Conservation (phyloP, 78 protist genomes). For the Creolimax fragrantissima region DNA sequence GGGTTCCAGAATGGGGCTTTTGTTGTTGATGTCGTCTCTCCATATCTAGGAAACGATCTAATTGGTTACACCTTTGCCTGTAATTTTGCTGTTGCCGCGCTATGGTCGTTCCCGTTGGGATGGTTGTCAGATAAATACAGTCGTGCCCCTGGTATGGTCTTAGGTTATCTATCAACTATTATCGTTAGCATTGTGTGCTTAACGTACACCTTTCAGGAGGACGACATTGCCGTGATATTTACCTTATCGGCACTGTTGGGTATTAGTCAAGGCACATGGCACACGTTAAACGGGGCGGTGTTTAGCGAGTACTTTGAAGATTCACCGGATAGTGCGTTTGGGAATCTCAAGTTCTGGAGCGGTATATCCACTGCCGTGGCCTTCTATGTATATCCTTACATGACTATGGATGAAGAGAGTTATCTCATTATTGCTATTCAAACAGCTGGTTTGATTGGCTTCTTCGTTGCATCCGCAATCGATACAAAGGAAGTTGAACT, state of each 20-base stretch:
- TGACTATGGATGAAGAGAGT: background rate
- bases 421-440: background rate
- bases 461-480: background rate
- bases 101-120: background rate
- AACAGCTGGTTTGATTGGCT: background rate
- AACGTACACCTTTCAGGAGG: background rate
- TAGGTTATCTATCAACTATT: background rate
- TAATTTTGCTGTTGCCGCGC: background rate
- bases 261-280: background rate
- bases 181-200: background rate
- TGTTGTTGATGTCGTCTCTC: background rate
- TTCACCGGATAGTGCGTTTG: background rate
- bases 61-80: background rate
- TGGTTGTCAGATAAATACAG: background rate
- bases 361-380: constrained; percentile 1
- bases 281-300: background rate
- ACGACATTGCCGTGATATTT: background rate
- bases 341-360: constrained; percentile 12
- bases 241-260: background rate
- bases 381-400: constrained; percentile 7
- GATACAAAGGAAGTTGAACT: background rate
- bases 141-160: background rate
- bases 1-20: background rate
- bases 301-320: constrained; percentile 15
- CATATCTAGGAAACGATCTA: background rate